These are phyloP conservation scores for Trypanosoma boissoni DNA, from an alignment of 208 protist genomes.

Conservation along the genomic window DNA sequence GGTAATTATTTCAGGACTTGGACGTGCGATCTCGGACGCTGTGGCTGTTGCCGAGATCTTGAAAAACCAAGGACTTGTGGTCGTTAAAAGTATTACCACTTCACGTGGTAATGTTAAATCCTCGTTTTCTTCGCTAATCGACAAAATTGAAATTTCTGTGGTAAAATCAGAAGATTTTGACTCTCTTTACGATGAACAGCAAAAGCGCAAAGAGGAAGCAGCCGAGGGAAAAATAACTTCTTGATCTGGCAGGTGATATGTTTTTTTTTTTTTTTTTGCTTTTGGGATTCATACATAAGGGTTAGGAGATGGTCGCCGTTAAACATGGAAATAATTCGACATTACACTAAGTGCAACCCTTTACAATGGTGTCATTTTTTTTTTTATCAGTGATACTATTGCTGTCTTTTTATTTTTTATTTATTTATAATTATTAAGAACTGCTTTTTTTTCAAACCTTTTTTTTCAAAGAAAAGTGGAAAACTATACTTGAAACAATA, in stretches of 20 bases:
- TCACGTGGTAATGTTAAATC: slow-evolving; percentile 66
- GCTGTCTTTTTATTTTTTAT: no score
- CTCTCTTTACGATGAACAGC: slow-evolving; percentile 74
- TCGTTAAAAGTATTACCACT: slow-evolving; percentile 81
- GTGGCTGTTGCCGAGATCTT: slow-evolving; percentile 86
- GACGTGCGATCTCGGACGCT: slow-evolving; percentile 79
- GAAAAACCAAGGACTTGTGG: slow-evolving; percentile 80
- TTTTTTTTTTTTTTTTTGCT: no score
- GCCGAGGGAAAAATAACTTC: slow-evolving; percentile 17
- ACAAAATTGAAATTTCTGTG: slow-evolving; percentile 82
- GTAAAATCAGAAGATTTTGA: slow-evolving; percentile 80
- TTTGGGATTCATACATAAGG: no score
- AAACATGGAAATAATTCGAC: no score
- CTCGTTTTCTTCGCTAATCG: slow-evolving; percentile 35
- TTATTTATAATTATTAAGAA: no score
- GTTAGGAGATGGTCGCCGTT: no score
- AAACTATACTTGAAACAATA: slow-evolving; percentile 1
- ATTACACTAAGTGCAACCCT: no score
- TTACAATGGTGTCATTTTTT: no score
- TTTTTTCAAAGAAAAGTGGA: background rate
- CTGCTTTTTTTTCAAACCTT: background rate
- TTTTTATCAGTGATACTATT: no score
- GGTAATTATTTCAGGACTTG: slow-evolving; percentile 77
- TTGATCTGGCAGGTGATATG: no score
- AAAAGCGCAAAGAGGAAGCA: slow-evolving; percentile 36